Base-by-base conservation (phyloP, 2,329 filamentous ascomycete genomes). In the Aspergillus hiratsukae region DNA sequence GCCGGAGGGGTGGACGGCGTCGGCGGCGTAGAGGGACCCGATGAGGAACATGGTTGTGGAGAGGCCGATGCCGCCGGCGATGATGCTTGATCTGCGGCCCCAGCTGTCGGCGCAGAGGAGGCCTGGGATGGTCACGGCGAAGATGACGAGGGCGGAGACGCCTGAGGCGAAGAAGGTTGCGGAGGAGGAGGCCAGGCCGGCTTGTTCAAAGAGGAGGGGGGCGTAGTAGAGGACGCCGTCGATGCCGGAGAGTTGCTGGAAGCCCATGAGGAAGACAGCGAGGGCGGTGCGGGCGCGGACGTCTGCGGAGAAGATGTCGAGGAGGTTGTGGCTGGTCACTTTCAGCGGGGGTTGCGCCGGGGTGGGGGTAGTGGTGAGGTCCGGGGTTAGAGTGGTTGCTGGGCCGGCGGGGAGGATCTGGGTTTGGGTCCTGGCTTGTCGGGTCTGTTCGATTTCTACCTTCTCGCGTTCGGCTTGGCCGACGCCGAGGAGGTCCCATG, bases 161-260 rank as follows among this genome's bases (percentile, higher is more conserved):
- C 84, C 84, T 0, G 83, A 86, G 0, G 84, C 85, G 2, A 87
- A 75, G 62, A 87, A 84, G 0, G 81, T 80, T 1, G 82, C 77
- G 25, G 77, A 80, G 3, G 76, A 72, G 0, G 80, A 81, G 7
- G 76, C 75, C 10, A 87, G 74, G 0, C 85, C 85, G 1, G 85
- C 83, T 52, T 84, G 81, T 25, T 78, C 70, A 61, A 87, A 87
- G 0, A 88, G 75, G 0, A 81, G 69, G 0, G 85, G 85, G 0
- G 84, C 83, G 56, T 87, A 87, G 78, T 83, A 52, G 9, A 25
- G 35, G 9, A 87, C 78, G 0, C 81, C 84, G 60, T 87, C 85
- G 51, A 87, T 87, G 0, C 85, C 84, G 28, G 76, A 81, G 0
- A 87, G 70, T 61, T 87, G 85, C 31, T 83, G 77, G 76, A 85